Percentiles rank a stretch among this genome's conserved stretches.
phyloP scores from a whole-genome alignment of 345 rosid genomes.

The Populus euphratica region DNA sequence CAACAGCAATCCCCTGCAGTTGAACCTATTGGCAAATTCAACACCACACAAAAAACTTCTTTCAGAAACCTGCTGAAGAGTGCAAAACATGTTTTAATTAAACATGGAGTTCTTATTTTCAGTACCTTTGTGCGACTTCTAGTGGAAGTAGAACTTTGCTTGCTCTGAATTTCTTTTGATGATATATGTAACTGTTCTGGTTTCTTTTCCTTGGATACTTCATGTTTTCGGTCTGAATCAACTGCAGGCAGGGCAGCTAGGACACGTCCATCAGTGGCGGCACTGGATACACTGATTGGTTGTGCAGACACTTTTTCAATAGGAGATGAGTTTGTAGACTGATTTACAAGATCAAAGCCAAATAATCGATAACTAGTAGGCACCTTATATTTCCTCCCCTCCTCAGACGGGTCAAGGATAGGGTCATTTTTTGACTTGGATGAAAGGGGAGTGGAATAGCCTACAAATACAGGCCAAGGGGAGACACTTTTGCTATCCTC shows the following conservation, averaged over 20 bases:
- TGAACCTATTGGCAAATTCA: constrained; percentile 25
- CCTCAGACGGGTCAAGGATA: constrained; percentile 9
- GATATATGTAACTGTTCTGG: constrained; percentile 43
- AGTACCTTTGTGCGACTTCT: constrained; percentile 33
- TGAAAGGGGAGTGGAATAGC: constrained; percentile 35
- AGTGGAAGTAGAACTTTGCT: constrained; percentile 29
- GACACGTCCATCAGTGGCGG: constrained; percentile 29
- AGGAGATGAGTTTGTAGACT: neutral
- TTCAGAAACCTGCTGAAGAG: constrained; percentile 4
- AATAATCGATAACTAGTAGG: constrained; percentile 21
- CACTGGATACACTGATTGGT: constrained; percentile 9
- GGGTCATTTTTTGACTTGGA: constrained; percentile 37
- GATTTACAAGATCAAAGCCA: constrained; percentile 27
- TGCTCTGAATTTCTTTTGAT: constrained; percentile 61
- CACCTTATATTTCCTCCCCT: constrained; percentile 16
- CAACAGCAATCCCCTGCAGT: constrained; percentile 34
- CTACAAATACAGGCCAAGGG: constrained; percentile 43
- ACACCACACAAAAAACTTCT: neutral
- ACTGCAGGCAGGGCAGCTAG: constrained; percentile 23
- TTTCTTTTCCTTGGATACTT: constrained; percentile 48
- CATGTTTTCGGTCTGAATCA: constrained; percentile 55
- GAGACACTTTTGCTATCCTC: constrained; percentile 53
- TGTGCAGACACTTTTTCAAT: constrained; percentile 7
- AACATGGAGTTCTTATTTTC: neutral
- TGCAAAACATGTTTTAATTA: neutral